phyloP scores from a whole-genome alignment of 768 basidiomycete species.

The Psilocybe tampanensis region DNA sequence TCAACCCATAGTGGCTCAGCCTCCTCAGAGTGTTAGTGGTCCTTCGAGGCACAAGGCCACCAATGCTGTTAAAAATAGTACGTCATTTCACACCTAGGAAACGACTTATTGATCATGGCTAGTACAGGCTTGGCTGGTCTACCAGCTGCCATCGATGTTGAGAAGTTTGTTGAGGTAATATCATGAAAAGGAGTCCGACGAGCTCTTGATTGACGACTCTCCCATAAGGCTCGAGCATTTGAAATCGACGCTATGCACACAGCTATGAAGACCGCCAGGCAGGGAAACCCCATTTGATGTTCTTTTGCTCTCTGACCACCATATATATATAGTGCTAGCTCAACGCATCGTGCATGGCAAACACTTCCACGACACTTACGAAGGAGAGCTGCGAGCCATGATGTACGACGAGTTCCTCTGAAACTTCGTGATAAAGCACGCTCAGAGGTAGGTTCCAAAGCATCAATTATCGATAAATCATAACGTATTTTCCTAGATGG shows the following conservation, averaged over 20 bases:
- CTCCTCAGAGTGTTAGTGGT: conserved; percentile 24
- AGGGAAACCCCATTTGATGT: conserved; percentile 7
- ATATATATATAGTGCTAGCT: conserved; percentile 49
- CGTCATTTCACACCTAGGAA: background rate
- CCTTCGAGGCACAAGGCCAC: conserved; percentile 37
- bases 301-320: background rate
- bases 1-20: conserved; percentile 49
- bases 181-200: background rate
- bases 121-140: conserved; percentile 56
- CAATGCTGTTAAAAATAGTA: background rate
- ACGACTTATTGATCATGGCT: background rate
- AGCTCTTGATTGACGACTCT: background rate
- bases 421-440: conserved; percentile 80
- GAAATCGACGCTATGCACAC: conserved; percentile 91
- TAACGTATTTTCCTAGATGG: conserved; percentile 42
- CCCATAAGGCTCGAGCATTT: conserved; percentile 74
- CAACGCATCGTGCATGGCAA: conserved; percentile 89
- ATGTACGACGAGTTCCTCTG: conserved; percentile 88
- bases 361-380: conserved; percentile 89
- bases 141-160: conserved; percentile 80
- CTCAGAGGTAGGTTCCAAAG: conserved; percentile 63
- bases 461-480: background rate
- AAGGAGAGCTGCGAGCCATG: conserved; percentile 92
- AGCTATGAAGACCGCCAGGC: conserved; percentile 84
- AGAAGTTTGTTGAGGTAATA: conserved; percentile 84